These are phyloP conservation scores for Diaporthe citri DNA, from an alignment of 2,329 filamentous ascomycete species.

Conservation along the genomic window DNA sequence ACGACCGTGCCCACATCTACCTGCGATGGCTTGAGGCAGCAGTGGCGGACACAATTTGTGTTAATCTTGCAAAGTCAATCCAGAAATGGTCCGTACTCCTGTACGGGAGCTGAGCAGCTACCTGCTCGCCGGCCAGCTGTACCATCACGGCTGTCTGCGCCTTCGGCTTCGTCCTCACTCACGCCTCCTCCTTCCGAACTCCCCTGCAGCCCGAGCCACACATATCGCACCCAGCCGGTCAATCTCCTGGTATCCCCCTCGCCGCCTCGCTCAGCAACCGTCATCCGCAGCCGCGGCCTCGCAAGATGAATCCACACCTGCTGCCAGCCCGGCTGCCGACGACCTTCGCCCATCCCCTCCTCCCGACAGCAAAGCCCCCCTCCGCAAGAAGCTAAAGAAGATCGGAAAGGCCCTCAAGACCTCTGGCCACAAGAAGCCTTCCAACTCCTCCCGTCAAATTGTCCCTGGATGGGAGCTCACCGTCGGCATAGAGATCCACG, in stretches of 20 bases:
- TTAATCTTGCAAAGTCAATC: too few species aligned
- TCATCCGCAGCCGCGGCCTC: too few species aligned
- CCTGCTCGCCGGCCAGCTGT: constrained; percentile 60
- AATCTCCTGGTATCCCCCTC: constrained; percentile 1
- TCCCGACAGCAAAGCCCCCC: constrained; percentile 56
- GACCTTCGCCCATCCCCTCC: neutral
- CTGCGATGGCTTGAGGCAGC: neutral
- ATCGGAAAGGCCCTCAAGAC: constrained; percentile 67
- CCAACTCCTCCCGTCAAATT: constrained; percentile 62
- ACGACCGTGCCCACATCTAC: too few species aligned
- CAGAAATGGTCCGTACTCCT: constrained; percentile 59
- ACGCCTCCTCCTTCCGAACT: neutral
- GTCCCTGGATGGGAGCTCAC: constrained; percentile 88
- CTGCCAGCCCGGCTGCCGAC: neutral
- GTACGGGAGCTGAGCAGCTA: constrained; percentile 61
- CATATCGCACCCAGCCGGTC: neutral
- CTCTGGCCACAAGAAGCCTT: constrained; percentile 58
- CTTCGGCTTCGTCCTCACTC: constrained; percentile 6
- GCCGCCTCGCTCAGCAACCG: too few species aligned
- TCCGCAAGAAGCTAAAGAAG: constrained; percentile 81
- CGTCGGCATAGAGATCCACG: constrained; percentile 96
- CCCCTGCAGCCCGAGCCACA: neutral
- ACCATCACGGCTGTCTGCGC: constrained; percentile 57
- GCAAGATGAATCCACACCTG: too few species aligned
- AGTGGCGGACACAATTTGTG: too few species aligned